These are phyloP conservation scores for Trichocladium antarcticum DNA, from an alignment of 495 filamentous ascomycete species.

Conservation along the genomic window DNA sequence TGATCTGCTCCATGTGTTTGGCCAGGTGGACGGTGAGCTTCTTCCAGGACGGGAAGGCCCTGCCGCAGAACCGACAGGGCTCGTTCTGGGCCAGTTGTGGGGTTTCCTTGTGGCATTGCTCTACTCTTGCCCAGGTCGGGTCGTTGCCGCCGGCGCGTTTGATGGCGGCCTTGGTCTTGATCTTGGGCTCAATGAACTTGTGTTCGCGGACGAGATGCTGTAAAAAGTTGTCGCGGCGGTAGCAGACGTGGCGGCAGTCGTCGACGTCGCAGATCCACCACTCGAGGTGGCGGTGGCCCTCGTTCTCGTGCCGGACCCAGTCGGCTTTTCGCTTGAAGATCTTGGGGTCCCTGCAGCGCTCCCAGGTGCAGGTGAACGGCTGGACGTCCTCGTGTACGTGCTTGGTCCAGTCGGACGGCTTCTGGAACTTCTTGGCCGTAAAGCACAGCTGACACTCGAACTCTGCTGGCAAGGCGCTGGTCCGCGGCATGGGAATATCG, in stretches of 20 bases:
- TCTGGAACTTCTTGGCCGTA: conserved; percentile 77
- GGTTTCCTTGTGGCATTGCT: conserved; percentile 66
- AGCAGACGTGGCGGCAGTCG: conserved; percentile 78
- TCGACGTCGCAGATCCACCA: conserved; percentile 80
- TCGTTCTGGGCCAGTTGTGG: conserved; percentile 57
- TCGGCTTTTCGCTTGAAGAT: conserved; percentile 97
- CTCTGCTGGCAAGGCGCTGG: conserved; percentile 66
- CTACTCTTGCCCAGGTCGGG: conserved; percentile 64
- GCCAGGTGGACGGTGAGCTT: conserved; percentile 88
- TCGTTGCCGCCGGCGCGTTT: conserved; percentile 46
- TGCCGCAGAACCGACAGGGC: conserved; percentile 83
- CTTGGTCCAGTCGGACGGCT: conserved; percentile 97
- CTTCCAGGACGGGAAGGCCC: conserved; percentile 76
- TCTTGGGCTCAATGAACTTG: conserved; percentile 69
- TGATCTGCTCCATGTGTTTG: conserved; percentile 94
- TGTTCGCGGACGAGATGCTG: conserved; percentile 93
- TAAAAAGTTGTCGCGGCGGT: conserved; percentile 88
- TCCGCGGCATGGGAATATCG: conserved; percentile 76
- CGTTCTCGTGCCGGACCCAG: conserved; percentile 94
- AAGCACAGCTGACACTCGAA: conserved; percentile 93
- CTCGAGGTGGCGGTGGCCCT: conserved; percentile 82
- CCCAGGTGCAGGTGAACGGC: conserved; percentile 91
- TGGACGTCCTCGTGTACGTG: conserved; percentile 94
- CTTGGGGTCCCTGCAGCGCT: conserved; percentile 73
- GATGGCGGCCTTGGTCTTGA: conserved; percentile 48